Conservation (phyloP, 2,329 filamentous ascomycete species). For the Pleoardoris graminearum region DNA sequence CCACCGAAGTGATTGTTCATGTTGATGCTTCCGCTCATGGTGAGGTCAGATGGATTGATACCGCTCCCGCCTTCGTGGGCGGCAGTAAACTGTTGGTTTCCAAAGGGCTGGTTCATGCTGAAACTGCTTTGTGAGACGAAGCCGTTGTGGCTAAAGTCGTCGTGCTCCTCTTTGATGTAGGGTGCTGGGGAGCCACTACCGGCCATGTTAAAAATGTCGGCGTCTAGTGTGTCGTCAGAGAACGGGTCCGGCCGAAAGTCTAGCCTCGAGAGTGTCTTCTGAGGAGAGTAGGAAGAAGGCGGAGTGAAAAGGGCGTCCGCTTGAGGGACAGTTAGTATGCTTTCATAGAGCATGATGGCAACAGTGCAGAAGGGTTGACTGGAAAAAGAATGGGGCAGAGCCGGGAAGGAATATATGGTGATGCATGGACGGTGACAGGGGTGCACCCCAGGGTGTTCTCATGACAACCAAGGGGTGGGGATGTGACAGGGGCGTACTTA, state of each 20-base stretch:
- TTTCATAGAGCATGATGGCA: conserved; percentile 40
- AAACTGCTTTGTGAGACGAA: conserved; percentile 56
- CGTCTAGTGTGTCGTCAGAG: conserved; percentile 49
- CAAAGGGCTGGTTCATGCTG: conserved; percentile 56
- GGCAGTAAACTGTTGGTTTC: conserved; percentile 54
- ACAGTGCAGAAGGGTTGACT: conserved; percentile 21
- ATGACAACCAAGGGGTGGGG: conserved; percentile 36
- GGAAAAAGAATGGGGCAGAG: conserved; percentile 14
- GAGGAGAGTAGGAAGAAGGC: conserved; percentile 47
- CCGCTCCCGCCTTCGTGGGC: conserved; percentile 44
- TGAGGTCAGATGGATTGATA: conserved; percentile 84
- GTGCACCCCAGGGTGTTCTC: conserved; percentile 24
- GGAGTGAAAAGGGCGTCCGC: conserved; percentile 48
- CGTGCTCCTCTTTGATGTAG: conserved; percentile 70
- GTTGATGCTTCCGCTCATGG: conserved; percentile 65
- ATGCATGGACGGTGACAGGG: conserved; percentile 11
- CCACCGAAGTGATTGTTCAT: conserved; percentile 61
- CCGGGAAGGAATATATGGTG: conserved; percentile 26
- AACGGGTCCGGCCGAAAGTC: conserved; percentile 43
- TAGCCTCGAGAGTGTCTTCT: conserved; percentile 44
- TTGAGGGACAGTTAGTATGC: conserved; percentile 46
- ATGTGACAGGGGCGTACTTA: conserved; percentile 44
- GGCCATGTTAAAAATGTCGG: conserved; percentile 56
- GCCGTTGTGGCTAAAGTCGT: conserved; percentile 60
- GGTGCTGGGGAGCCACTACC: conserved; percentile 60